These are phyloP conservation scores for Dispira simplex DNA, from an alignment of 192 early-diverging fungal genomes.

Conservation along the genomic window DNA sequence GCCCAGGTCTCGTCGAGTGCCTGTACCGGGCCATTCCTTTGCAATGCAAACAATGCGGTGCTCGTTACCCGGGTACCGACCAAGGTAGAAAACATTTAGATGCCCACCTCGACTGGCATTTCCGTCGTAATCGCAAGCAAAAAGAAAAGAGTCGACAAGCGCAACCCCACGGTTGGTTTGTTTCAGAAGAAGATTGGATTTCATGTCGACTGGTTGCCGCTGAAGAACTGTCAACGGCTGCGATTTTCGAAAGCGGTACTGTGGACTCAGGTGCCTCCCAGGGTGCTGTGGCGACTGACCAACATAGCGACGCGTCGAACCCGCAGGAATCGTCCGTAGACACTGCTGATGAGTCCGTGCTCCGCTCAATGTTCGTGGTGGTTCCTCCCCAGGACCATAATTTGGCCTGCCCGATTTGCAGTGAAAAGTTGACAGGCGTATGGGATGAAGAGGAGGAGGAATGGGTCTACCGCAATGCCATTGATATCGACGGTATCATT, in stretches of 20 bases:
- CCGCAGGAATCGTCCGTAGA: conserved; percentile 7
- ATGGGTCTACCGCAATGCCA: conserved; percentile 58
- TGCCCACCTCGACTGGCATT: conserved; percentile 90
- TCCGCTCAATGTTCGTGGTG: conserved; percentile 21
- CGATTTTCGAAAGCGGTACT: not conserved
- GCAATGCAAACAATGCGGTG: conserved; percentile 89
- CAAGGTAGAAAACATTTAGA: conserved; percentile 59
- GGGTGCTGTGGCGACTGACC: conserved; percentile 16
- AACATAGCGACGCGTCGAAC: conserved; percentile 13
- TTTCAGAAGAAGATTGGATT: conserved; percentile 40
- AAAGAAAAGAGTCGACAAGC: conserved; percentile 72
- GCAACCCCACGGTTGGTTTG: conserved; percentile 80
- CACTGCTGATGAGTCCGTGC: not conserved
- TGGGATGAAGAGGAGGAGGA: conserved; percentile 66
- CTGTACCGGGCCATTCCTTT: conserved; percentile 61
- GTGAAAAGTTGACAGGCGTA: conserved; percentile 52
- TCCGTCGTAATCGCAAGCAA: conserved; percentile 78
- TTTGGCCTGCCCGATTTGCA: conserved; percentile 56
- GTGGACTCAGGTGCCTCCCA: not conserved
- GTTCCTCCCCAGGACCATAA: conserved; percentile 25
- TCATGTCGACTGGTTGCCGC: not conserved
- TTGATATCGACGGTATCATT: conserved; percentile 31
- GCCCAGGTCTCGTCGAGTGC: conserved; percentile 38
- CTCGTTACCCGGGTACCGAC: conserved; percentile 49
- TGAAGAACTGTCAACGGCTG: not conserved